phyloP scores from a whole-genome alignment of 2,329 filamentous ascomycete species.

The Colletotrichum chlorophyti region DNA sequence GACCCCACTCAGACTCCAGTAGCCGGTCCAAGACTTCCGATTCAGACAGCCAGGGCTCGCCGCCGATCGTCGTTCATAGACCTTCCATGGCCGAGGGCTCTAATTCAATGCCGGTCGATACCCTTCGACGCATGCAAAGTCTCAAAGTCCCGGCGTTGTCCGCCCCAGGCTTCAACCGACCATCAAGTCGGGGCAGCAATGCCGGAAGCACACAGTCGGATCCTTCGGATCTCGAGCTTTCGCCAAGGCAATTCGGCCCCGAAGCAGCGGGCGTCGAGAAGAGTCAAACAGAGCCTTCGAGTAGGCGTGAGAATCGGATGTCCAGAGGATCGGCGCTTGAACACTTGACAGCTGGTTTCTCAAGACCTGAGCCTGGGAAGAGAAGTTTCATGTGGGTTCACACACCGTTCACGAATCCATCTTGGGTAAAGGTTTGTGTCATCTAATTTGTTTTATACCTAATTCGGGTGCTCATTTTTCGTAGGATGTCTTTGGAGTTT shows the following conservation, averaged over 20 bases:
- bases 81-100: conserved; percentile 34
- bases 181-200: conserved; percentile 37
- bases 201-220: conserved; percentile 39
- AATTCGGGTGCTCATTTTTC: too few species aligned
- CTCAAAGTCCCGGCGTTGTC: conserved; percentile 41
- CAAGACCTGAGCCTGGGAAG: conserved; percentile 41
- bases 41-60: conserved; percentile 33
- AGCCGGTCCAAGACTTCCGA: conserved; percentile 23
- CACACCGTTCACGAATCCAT: conserved; percentile 62
- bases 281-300: conserved; percentile 3
- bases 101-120: conserved; percentile 1
- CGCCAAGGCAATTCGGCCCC: conserved; percentile 29
- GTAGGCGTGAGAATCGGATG: background rate
- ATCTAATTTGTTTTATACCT: too few species aligned
- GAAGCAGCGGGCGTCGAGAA: background rate
- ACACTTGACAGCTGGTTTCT: conserved; percentile 47
- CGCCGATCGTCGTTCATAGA: conserved; percentile 45
- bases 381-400: conserved; percentile 66
- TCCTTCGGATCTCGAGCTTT: conserved; percentile 34
- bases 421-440: conserved; percentile 65
- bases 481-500: conserved; percentile 9
- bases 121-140: conserved; percentile 31
- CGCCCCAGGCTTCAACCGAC: conserved; percentile 36
- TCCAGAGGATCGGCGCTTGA: conserved; percentile 31
- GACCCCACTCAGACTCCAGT: conserved; percentile 1